Conservation (phyloP, 345 rosid species). For the Citrus reticulata region DNA sequence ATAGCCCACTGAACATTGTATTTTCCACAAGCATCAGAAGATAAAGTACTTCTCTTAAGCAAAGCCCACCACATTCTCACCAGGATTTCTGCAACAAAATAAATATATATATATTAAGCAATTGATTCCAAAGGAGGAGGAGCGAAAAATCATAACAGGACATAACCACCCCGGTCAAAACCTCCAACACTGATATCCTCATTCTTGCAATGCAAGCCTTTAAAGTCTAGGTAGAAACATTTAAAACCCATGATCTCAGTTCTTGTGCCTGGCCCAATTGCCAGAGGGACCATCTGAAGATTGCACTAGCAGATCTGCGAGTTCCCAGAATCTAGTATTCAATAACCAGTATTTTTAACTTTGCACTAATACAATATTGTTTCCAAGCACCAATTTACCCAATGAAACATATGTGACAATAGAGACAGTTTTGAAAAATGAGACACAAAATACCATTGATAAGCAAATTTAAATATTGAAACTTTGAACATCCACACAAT, state of each 20-base stretch:
- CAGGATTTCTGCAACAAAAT: constrained; percentile 69
- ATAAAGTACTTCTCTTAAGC: constrained; percentile 47
- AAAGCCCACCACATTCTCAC: constrained; percentile 52
- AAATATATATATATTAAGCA: constrained; percentile 38
- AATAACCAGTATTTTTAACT: constrained; percentile 47
- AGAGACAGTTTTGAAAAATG: neutral
- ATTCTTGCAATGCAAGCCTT: constrained; percentile 49
- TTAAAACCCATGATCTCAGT: constrained; percentile 51
- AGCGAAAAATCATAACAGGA: constrained; percentile 34
- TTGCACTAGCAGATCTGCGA: constrained; percentile 72
- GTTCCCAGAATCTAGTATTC: constrained; percentile 68
- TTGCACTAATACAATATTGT: neutral
- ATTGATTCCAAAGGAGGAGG: constrained; percentile 32
- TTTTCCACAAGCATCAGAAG: constrained; percentile 50
- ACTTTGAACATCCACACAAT: neutral
- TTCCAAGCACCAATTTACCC: neutral
- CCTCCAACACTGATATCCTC: constrained; percentile 46
- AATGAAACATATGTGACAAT: neutral
- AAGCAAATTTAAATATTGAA: neutral
- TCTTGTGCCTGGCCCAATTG: constrained; percentile 63
- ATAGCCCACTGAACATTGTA: constrained; percentile 34
- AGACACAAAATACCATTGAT: neutral
- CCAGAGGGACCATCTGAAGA: constrained; percentile 67
- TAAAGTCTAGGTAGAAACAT: constrained; percentile 39
- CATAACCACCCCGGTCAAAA: constrained; percentile 42